Evolutionary conservation across 345 rosid species (phyloP), one percentile per base, ranked within the genome.

Genomic region (Aurinia saxatilis): DNA sequence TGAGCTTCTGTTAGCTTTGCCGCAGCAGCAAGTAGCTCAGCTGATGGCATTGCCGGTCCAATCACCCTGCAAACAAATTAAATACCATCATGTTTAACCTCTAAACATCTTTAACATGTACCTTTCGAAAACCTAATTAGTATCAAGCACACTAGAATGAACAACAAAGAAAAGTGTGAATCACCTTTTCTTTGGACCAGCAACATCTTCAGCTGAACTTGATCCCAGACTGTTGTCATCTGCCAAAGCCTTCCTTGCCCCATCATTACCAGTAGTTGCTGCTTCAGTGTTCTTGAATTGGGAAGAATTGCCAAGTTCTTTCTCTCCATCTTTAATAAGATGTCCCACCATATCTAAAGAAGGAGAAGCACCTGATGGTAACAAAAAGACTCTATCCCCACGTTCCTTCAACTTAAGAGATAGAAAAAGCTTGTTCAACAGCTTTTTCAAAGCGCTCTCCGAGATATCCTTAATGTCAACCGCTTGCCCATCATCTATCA

Each of bases 1-100:
- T 92, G 91, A 50, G 98, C 96, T 67, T 87, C 95, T 10, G 96
- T 92, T 75, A 92, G 67, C 81, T 87, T 92, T 49, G 98, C 98
- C 16, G 95, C 93, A 2, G 95, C 98, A 58, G 93, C 95, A 63
- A 92, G 85, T 64, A 92, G 66, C 76, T 87, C 90, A 44, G 96
- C 95, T 16, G 96, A 89, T 30, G 95, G 98, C 90, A 89, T 92
- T 73, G 73, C 93, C 60, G 95, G 96, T 60, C 96, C 98, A 67
- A 92, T 81, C 73, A 78, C 66, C 81, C 98, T 89, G 71, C 68
- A 78, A 47, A 68, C 44, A 75, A 41, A 41, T 36, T 18, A 37
- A 63, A 59, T 38, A 31, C 57, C 33, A 53, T 12, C 21, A 30
- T 41, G 35, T 34, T 42, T 52, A 53, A 64, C 44, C 13, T 23